These are phyloP conservation scores for Aureobasidium subglaciale DNA, from an alignment of 2,329 filamentous ascomycete genomes.

Conservation along the genomic window DNA sequence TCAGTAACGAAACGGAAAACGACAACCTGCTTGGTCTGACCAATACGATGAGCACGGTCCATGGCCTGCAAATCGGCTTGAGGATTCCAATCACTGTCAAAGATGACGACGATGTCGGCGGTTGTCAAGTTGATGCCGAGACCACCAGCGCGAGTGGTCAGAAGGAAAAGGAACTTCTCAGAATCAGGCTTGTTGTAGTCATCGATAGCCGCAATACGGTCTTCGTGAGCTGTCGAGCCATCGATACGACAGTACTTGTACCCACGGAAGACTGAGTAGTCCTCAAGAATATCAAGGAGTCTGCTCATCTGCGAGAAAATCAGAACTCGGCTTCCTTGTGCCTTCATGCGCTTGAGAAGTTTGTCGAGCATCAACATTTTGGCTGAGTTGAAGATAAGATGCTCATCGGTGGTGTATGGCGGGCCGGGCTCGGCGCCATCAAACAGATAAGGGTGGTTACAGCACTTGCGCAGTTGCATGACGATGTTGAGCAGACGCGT, in stretches of 20 bases:
- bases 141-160: conserved; percentile 92
- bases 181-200: conserved; percentile 96
- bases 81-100: conserved; percentile 98
- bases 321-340: conserved; percentile 85
- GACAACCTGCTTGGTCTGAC: conserved; percentile 94
- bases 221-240: conserved; percentile 91
- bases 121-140: conserved; percentile 93
- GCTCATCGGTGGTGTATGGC: conserved; percentile 96
- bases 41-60: conserved; percentile 97
- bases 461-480: conserved; percentile 98
- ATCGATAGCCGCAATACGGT: conserved; percentile 94
- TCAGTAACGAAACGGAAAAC: conserved; percentile 97
- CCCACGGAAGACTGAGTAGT: conserved; percentile 93
- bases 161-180: conserved; percentile 91
- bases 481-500: conserved; percentile 96
- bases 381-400: conserved; percentile 84
- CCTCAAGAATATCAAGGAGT: conserved; percentile 90
- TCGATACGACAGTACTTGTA: conserved; percentile 98
- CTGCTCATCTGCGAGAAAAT: conserved; percentile 99
- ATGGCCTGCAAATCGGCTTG: conserved; percentile 98
- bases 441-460: conserved; percentile 96
- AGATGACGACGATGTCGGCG: conserved; percentile 92
- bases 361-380: conserved; percentile 98
- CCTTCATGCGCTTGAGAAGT: conserved; percentile 73
- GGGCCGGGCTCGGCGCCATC: conserved; percentile 95